Evolutionary conservation across 208 protist genomes (phyloP).

Genomic region (Histomonas meleagridis): DNA sequence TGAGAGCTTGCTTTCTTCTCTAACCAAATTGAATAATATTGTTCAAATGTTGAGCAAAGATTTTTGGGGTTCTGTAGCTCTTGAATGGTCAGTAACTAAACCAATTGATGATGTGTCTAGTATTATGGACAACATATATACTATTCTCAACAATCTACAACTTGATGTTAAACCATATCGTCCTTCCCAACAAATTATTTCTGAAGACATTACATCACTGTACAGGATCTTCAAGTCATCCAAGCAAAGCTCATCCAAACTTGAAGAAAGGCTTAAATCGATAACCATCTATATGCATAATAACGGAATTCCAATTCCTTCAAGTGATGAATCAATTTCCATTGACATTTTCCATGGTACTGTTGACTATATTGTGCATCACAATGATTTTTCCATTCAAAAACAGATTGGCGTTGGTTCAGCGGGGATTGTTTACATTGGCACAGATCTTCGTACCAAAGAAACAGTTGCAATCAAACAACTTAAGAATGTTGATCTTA

Average conservation of each 20-base stretch:
- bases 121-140: neutral
- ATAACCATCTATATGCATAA: neutral
- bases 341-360: neutral
- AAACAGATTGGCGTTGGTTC: neutral
- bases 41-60: neutral
- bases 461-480: constrained; percentile 24
- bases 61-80: neutral
- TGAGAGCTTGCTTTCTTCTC: neutral
- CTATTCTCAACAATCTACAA: neutral
- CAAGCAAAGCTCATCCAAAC: neutral
- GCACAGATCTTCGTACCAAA: neutral
- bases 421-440: neutral
- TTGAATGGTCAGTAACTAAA: neutral
- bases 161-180: neutral
- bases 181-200: neutral
- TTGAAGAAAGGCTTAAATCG: neutral
- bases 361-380: neutral
- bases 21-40: neutral
- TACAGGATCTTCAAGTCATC: neutral
- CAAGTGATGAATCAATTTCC: neutral
- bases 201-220: neutral
- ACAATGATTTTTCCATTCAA: neutral
- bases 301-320: neutral
- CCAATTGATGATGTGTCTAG: neutral
- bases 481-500: neutral